Conservation (phyloP, 257 asterid species). For the Nemophila menziesii region DNA sequence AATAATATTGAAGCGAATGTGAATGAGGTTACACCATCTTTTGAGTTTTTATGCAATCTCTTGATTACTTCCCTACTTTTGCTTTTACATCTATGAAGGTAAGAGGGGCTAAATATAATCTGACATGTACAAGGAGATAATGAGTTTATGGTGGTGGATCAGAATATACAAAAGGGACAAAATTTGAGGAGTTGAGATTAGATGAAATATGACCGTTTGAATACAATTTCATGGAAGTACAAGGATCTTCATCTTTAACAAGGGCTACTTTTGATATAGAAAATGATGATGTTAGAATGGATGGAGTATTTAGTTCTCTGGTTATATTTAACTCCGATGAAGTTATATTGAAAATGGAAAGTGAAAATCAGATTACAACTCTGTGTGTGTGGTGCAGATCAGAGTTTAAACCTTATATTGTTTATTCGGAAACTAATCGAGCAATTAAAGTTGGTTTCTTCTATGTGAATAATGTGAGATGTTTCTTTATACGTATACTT, state of each 20-base stretch:
- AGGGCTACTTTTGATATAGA: slow-evolving; percentile 44
- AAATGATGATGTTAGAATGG: slow-evolving; percentile 33
- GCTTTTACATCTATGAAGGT: slow-evolving; percentile 18
- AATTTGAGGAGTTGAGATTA: slow-evolving; percentile 68
- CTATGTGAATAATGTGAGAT: too few relatives aligned
- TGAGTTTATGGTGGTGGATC: slow-evolving; percentile 34
- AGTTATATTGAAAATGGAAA: slow-evolving; percentile 33
- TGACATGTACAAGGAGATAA: slow-evolving; percentile 37
- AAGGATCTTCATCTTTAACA: slow-evolving; percentile 43
- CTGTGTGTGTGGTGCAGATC: slow-evolving; percentile 95
- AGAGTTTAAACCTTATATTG: slow-evolving; percentile 72
- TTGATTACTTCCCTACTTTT: slow-evolving; percentile 34
- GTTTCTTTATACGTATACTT: too few relatives aligned
- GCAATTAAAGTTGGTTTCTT: too few relatives aligned
- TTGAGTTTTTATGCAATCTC: slow-evolving; percentile 41
- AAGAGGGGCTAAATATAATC: not conserved
- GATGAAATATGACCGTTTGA: slow-evolving; percentile 70
- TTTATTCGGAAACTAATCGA: slow-evolving; percentile 63
- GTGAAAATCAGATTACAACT: slow-evolving; percentile 43
- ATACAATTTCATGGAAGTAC: slow-evolving; percentile 38
- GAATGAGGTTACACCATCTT: slow-evolving; percentile 29
- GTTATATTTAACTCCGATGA: slow-evolving; percentile 48
- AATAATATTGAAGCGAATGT: slow-evolving; percentile 35
- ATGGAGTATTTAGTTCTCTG: slow-evolving; percentile 41
- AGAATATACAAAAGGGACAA: slow-evolving; percentile 55